Percentiles rank a stretch among this genome's conserved stretches.
Conservation (phyloP, 257 asterid species). For the Solanum peruvianum region DNA sequence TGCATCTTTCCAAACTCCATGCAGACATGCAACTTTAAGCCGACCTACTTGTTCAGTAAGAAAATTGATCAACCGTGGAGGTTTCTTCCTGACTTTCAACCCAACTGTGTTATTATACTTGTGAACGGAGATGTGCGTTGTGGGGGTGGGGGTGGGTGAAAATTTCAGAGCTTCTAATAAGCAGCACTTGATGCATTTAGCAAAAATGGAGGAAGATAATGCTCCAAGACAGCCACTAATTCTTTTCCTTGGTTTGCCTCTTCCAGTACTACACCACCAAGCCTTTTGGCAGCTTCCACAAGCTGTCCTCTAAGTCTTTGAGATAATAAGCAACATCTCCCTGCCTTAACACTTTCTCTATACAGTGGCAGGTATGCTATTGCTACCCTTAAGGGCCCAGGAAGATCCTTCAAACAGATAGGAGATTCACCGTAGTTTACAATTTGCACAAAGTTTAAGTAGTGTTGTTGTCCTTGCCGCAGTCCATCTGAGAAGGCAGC, state of each 20-base stretch:
- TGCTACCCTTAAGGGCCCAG: slow-evolving; percentile 77
- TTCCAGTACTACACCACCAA: slow-evolving; percentile 46
- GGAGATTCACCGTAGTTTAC: slow-evolving; percentile 62
- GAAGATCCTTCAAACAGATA: slow-evolving; percentile 59
- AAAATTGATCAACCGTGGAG: neutral
- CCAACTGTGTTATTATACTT: neutral
- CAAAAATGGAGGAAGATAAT: slow-evolving; percentile 75
- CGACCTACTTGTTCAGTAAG: neutral
- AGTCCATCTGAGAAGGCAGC: slow-evolving; percentile 53
- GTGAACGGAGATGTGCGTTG: too few relatives aligned
- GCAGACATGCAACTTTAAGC: neutral
- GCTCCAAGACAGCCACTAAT: slow-evolving; percentile 73
- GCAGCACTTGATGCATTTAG: slow-evolving; percentile 24
- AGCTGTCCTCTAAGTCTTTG: slow-evolving; percentile 82
- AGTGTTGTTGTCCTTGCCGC: slow-evolving; percentile 53
- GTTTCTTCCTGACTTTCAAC: neutral
- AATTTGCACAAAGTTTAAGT: slow-evolving; percentile 39
- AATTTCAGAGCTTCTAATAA: slow-evolving; percentile 7
- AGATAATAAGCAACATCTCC: slow-evolving; percentile 60
- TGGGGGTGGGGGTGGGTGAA: neutral
- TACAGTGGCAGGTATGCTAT: slow-evolving; percentile 87
- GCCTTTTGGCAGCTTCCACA: slow-evolving; percentile 63
- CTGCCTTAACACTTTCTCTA: slow-evolving; percentile 69
- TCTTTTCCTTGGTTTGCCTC: slow-evolving; percentile 52
- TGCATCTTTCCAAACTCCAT: neutral